phyloP scores from a whole-genome alignment of 495 filamentous ascomycete species.

The Tuber aestivum region DNA sequence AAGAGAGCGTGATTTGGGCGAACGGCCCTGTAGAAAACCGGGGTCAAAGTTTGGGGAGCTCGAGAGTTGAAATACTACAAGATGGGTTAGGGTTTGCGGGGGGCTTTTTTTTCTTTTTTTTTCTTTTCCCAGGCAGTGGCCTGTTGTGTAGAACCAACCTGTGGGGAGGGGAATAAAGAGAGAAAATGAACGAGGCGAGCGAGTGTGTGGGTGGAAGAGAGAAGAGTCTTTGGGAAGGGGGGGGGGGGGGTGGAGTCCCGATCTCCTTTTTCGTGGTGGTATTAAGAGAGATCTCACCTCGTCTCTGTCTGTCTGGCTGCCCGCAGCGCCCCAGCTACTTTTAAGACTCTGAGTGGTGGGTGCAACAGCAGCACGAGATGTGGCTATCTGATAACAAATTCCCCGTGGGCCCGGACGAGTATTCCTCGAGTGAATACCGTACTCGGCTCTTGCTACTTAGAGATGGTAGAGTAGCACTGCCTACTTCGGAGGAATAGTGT shows the following conservation, averaged over 20 bases:
- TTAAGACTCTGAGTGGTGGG: constrained; percentile 27
- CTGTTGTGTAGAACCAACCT: constrained; percentile 34
- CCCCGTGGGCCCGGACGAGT: constrained; percentile 35
- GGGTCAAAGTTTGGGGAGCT: constrained; percentile 38
- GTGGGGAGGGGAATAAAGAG: constrained; percentile 1
- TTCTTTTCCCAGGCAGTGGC: constrained; percentile 14
- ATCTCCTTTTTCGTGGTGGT: constrained; percentile 15
- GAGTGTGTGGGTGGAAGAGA: constrained; percentile 4
- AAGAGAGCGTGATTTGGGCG: constrained; percentile 43
- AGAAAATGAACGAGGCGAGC: constrained; percentile 11
- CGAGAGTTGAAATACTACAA: constrained; percentile 38
- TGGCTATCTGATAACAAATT: constrained; percentile 41
- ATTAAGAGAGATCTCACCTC: background rate
- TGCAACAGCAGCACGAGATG: constrained; percentile 31
- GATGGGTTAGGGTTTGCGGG: constrained; percentile 31
- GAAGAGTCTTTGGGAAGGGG: background rate
- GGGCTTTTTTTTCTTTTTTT: constrained; percentile 5
- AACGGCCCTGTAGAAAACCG: constrained; percentile 41
- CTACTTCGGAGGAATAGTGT: background rate
- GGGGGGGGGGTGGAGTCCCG: constrained; percentile 22
- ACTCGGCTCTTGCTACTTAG: constrained; percentile 26
- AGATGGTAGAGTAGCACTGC: background rate
- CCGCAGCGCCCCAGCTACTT: constrained; percentile 19
- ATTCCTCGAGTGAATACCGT: constrained; percentile 34
- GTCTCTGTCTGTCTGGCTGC: background rate